phyloP scores from a whole-genome alignment of 176 grass and related monocot species.

The Paspalum notatum region DNA sequence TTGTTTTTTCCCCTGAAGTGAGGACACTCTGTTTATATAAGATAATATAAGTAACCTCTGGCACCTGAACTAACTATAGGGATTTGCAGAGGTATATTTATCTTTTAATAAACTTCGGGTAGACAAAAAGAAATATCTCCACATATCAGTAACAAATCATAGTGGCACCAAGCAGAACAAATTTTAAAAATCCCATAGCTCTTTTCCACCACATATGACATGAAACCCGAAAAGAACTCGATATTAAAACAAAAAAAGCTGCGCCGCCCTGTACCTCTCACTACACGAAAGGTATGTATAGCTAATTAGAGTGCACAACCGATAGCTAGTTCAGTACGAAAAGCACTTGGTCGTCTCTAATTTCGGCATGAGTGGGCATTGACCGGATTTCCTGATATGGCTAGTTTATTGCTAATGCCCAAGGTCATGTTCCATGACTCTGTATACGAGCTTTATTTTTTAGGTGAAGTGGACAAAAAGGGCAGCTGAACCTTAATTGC shows the following conservation, averaged over 20 bases:
- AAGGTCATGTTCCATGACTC: constrained; percentile 13
- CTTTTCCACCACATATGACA: background rate
- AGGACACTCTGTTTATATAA: too few relatives aligned
- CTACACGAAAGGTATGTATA: background rate
- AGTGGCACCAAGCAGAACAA: background rate
- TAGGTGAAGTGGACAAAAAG: background rate
- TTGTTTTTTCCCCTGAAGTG: too few relatives aligned
- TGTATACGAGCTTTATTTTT: constrained; percentile 3
- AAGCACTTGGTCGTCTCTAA: background rate
- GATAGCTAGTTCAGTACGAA: background rate
- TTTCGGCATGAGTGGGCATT: background rate
- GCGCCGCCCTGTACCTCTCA: background rate
- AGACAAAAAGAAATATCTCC: too few relatives aligned
- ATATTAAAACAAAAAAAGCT: too few relatives aligned
- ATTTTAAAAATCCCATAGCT: background rate
- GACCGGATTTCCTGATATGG: background rate
- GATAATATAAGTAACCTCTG: too few relatives aligned
- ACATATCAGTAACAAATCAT: too few relatives aligned
- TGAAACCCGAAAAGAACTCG: too few relatives aligned
- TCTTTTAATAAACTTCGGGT: too few relatives aligned
- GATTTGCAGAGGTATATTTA: too few relatives aligned
- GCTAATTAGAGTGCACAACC: background rate
- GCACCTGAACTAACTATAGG: too few relatives aligned
- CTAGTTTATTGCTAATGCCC: background rate
- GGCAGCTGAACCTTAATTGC: too few relatives aligned